A percentile compares a stretch with the other conserved stretches of the same genome.
Conservation (phyloP, 306 rosid species). For the Phaseolus lunatus region DNA sequence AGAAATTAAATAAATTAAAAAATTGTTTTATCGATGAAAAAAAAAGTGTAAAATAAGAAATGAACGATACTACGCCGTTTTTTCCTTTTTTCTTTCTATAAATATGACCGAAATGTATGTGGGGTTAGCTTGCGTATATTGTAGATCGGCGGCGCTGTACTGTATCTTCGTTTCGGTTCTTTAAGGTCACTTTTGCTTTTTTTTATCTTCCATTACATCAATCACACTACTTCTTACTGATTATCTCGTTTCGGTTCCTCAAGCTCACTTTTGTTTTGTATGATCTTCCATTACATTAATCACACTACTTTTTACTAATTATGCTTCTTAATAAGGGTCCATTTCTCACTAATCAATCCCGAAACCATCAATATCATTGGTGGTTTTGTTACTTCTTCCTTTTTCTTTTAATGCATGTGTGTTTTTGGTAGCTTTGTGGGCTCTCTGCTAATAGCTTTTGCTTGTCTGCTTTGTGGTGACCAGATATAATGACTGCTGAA, state of each 20-base stretch:
- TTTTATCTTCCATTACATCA: background rate
- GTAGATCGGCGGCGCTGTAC: background rate
- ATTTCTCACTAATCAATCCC: background rate
- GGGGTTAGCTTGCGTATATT: background rate
- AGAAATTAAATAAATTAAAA: background rate
- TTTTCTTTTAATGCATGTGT: background rate
- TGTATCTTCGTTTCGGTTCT: background rate
- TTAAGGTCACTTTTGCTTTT: constrained; percentile 36
- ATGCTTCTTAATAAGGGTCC: background rate
- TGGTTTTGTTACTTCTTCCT: background rate
- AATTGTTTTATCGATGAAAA: background rate
- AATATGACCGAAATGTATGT: background rate
- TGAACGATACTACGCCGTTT: background rate
- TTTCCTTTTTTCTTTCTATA: background rate
- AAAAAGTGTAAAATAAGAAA: background rate
- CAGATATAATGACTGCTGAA: constrained; percentile 59
- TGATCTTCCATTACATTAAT: background rate
- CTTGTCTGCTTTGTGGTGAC: constrained; percentile 40
- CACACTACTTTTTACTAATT: constrained; percentile 23
- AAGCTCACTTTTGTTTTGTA: constrained; percentile 37
- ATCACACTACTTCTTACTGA: constrained; percentile 1
- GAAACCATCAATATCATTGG: background rate
- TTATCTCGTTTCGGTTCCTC: constrained; percentile 5
- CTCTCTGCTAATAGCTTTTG: constrained; percentile 16
- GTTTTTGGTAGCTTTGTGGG: background rate